These are phyloP conservation scores for Stemphylium vesicarium DNA, from an alignment of 2,329 filamentous ascomycete species.

Conservation along the genomic window DNA sequence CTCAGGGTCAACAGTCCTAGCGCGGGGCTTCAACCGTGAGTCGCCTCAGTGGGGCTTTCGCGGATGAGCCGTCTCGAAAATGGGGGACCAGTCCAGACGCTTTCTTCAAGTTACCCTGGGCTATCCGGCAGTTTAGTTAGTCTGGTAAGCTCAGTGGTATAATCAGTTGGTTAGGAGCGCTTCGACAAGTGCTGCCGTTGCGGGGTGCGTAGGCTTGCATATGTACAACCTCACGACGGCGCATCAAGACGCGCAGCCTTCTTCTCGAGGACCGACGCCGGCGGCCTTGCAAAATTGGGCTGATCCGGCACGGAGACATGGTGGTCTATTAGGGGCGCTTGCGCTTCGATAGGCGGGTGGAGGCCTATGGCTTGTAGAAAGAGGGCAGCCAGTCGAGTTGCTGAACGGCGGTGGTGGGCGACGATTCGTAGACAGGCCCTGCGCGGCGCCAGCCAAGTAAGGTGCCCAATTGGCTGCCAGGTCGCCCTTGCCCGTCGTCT, in stretches of 20 bases:
- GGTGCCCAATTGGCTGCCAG: constrained; percentile 35
- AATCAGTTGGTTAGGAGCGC: constrained; percentile 37
- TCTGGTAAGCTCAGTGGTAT: constrained; percentile 18
- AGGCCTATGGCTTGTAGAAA: constrained; percentile 31
- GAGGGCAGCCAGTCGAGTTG: constrained; percentile 41
- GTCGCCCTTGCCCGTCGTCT: constrained; percentile 30
- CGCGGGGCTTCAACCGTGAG: constrained; percentile 38
- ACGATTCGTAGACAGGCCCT: constrained; percentile 45
- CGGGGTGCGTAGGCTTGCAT: constrained; percentile 38
- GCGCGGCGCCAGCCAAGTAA: constrained; percentile 34
- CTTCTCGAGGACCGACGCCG: constrained; percentile 27
- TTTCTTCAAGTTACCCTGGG: constrained; percentile 25
- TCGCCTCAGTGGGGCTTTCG: constrained; percentile 42
- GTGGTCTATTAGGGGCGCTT: constrained; percentile 45
- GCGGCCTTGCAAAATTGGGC: constrained; percentile 35
- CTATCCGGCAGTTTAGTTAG: constrained; percentile 19
- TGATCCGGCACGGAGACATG: constrained; percentile 36
- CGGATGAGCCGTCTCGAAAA: constrained; percentile 33
- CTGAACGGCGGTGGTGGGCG: constrained; percentile 35
- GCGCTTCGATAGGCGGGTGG: constrained; percentile 43
- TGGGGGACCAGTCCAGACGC: constrained; percentile 29
- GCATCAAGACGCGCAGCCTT: constrained; percentile 33
- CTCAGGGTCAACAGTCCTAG: constrained; percentile 35
- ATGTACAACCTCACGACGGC: constrained; percentile 41
- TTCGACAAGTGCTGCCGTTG: constrained; percentile 32